Percentiles rank a stretch among this genome's conserved stretches.
Evolutionary conservation across 2,329 filamentous ascomycete species (phyloP).

Genomic region (Nannizziopsis barbatae): DNA sequence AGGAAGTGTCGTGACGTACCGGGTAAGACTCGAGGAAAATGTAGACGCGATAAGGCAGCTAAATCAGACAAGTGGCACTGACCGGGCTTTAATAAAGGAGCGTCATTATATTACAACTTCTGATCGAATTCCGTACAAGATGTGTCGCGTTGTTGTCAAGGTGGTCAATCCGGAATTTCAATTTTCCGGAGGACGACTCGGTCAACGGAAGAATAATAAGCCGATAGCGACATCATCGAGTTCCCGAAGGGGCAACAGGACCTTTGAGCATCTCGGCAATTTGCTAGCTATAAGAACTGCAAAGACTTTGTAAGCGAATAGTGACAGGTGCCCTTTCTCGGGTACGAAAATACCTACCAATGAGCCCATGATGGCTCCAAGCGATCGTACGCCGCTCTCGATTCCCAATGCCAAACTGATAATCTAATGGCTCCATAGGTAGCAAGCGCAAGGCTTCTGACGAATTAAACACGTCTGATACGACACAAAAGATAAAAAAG

Average conservation of each 20-base stretch:
- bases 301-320: not conserved
- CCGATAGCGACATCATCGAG: constrained; percentile 3
- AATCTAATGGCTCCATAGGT: constrained; percentile 17
- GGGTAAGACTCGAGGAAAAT: not conserved
- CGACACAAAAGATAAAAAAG: constrained; percentile 38
- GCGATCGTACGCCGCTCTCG: constrained; percentile 25
- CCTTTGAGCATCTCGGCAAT: no score
- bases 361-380: constrained; percentile 19
- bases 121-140: no score
- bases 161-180: constrained; percentile 2
- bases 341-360: not conserved
- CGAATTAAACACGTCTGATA: constrained; percentile 34
- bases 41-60: not conserved
- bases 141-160: not conserved
- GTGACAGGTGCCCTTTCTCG: not conserved
- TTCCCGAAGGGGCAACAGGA: not conserved
- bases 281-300: no score
- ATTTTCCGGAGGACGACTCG: not conserved
- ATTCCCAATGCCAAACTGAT: constrained; percentile 7
- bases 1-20: no score
- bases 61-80: not conserved
- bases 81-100: not conserved
- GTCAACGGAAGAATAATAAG: not conserved
- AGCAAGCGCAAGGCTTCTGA: constrained; percentile 43
- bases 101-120: not conserved